A percentile compares a stretch with the other conserved stretches of the same genome.
phyloP scores from a whole-genome alignment of 2,329 filamentous ascomycete species.

The Iodosphaeria phyllophila region DNA sequence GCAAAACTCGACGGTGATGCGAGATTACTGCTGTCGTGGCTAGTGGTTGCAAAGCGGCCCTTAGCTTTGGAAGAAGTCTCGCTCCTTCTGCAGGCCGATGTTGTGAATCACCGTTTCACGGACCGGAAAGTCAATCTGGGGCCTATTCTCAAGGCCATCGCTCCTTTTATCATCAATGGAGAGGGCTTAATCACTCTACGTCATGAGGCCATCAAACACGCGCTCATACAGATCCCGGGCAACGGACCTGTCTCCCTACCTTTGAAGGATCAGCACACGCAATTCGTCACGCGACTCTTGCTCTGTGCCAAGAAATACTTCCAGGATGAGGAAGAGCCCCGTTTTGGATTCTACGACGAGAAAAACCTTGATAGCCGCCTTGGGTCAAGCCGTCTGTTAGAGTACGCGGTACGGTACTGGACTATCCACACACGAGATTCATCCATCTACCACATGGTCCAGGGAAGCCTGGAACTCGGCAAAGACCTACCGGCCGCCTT shows the following conservation, averaged over 20 bases:
- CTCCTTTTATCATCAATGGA: constrained; percentile 14
- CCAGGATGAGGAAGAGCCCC: constrained; percentile 13
- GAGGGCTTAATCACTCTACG: constrained; percentile 16
- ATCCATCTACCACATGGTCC: neutral
- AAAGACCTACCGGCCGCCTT: neutral
- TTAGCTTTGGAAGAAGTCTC: constrained; percentile 14
- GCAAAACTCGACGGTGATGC: constrained; percentile 11
- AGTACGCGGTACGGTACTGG: constrained; percentile 9
- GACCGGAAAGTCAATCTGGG: constrained; percentile 10
- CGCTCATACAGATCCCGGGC: constrained; percentile 12
- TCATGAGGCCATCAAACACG: constrained; percentile 14
- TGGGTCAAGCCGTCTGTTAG: constrained; percentile 6
- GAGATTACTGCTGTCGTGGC: constrained; percentile 16
- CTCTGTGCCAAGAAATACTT: constrained; percentile 14
- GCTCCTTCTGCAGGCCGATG: constrained; percentile 11
- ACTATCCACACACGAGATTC: constrained; percentile 4
- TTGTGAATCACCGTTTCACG: constrained; percentile 12
- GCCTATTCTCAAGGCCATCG: constrained; percentile 11
- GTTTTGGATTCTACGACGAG: constrained; percentile 10
- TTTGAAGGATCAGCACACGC: constrained; percentile 15
- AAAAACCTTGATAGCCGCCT: constrained; percentile 10
- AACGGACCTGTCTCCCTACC: constrained; percentile 11
- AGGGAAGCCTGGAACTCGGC: constrained; percentile 1
- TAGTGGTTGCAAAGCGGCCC: constrained; percentile 17
- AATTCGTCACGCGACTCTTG: constrained; percentile 14